Evolutionary conservation across 164 flowering plant genomes (phyloP), one percentile per base, ranked within the genome.

Genomic region (Berberis thunbergii): DNA sequence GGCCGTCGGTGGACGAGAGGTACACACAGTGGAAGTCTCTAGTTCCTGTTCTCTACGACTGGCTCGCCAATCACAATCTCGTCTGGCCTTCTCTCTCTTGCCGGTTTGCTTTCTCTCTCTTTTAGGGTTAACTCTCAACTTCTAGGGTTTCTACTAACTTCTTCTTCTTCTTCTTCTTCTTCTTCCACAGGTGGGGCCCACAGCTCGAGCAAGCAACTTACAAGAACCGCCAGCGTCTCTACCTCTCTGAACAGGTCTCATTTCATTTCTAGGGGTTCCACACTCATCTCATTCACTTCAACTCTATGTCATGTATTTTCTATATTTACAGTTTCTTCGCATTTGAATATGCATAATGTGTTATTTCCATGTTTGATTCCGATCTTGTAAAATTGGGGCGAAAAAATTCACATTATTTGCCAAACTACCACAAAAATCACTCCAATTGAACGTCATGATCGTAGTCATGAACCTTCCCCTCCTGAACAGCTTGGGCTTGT

Each of bases 71-170:
- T 67, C 97, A 93, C 77, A 93, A 88, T 75, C 97, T 93, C 74
- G 84, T 90, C 54, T 89, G 98, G 97, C 98, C 97, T 13, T 90
- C 97, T 45, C 98, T 90, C 66, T 89, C 97, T 64, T 87, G 97
- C 92, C 83, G 96, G 92, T 88, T 3, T 3, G 7, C 64, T 67
- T 61, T 43, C 6, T 67, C 69, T 71, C 52, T 59, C 59, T 54
- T 60, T n/a, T 8, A n/a, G 40, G 57, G 44, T 41, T 61, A 50
- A 49, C 10, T 59, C 62, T 45, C 58, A 61, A 52, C 53, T 55
- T 56, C 53, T 63, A 60, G 72, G 70, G 69, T 75, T 75, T 65
- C 49, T 3, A 42, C 13, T 53, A 46, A 38, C 7, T 62, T 26
- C 63, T 48, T 65, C 1, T 42, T n/a, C n/a, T n/a, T n/a, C n/a